Base-by-base conservation (phyloP, 805 yeast genomes). In the Teunomyces tritomae region DNA sequence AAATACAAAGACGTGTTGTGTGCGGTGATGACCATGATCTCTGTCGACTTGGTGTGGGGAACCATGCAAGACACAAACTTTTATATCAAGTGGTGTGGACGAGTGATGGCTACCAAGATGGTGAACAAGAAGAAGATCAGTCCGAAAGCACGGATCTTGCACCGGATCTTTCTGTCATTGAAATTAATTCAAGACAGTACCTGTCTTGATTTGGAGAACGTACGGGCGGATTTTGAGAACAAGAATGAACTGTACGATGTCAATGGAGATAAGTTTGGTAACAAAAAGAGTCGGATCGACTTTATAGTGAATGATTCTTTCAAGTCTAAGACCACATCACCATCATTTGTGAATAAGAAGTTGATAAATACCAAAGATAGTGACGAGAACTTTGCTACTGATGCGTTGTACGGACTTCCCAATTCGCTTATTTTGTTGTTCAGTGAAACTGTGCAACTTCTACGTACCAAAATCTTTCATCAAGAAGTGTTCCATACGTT, bases 11-110 rank as follows among this genome's bases (percentile, higher is more conserved):
- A 89, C 60, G 87, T 88, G 4, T 63, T 89, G 26, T 86, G 89
- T 44, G 94, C 96, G 0, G 83, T 87, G 17, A 74, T 89, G 62
- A 84, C 94, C 2, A 87, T 89, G 96, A 88, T 85, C 42, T 83
- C 91, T 5, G 87, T 89, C 44, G 96, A 89, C 67, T 84, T 88
- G 44, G 91, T 88, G 11, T 86, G 95, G 89, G 96, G 96, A 2
- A 83, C 92, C 0, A 87, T 87, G 91, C 84, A 86, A 47, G 94
- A 87, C 55, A 88, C 96, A 58, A 82, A 81, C 52, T 77, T 83
- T 49, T 88, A 88, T 66, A 72, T 89, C 46, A 79, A 82, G 46
- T 81, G 89, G 57, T 87, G 96, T 68, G 92, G 88, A 51, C 79
- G 78, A 47, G 84, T 87, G 48, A 84, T 89, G 24, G 79, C 80